Percentiles rank a stretch among this genome's conserved stretches.
Conservation (phyloP, 2,329 filamentous ascomycete genomes). For the Diplodia seriata region DNA sequence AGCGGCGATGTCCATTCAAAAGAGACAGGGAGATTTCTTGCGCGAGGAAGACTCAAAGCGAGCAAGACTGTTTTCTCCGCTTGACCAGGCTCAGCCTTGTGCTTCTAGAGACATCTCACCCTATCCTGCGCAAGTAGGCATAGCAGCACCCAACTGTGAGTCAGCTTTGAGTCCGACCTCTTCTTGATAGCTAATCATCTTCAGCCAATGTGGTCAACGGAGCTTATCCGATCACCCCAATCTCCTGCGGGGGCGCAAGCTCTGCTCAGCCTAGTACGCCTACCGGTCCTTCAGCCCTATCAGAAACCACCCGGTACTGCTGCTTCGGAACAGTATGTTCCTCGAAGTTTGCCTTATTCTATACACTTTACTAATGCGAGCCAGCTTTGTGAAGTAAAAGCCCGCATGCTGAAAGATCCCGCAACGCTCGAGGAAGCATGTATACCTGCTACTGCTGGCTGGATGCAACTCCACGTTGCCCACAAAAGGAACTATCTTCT, state of each 20-base stretch:
- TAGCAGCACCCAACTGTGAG: not conserved
- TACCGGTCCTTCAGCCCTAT: too few species aligned
- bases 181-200: not conserved
- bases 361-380: not conserved
- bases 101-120: not conserved
- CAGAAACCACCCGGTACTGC: not conserved
- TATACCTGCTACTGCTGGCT: not conserved
- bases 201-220: not conserved
- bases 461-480: not conserved
- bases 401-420: not conserved
- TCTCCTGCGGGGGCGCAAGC: not conserved
- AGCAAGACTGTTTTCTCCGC: not conserved
- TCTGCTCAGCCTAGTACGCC: not conserved
- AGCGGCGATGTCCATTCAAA: not conserved
- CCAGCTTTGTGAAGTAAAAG: constrained; percentile 4
- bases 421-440: not conserved
- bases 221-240: constrained; percentile 1
- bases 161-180: not conserved
- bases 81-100: not conserved
- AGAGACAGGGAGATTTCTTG: not conserved
- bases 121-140: not conserved
- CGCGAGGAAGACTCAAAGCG: not conserved
- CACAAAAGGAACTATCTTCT: not conserved
- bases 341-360: too few species aligned
- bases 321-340: not conserved